Conservation (phyloP, 1,284 basidiomycete genomes). For the Ustilago bromivora region DNA sequence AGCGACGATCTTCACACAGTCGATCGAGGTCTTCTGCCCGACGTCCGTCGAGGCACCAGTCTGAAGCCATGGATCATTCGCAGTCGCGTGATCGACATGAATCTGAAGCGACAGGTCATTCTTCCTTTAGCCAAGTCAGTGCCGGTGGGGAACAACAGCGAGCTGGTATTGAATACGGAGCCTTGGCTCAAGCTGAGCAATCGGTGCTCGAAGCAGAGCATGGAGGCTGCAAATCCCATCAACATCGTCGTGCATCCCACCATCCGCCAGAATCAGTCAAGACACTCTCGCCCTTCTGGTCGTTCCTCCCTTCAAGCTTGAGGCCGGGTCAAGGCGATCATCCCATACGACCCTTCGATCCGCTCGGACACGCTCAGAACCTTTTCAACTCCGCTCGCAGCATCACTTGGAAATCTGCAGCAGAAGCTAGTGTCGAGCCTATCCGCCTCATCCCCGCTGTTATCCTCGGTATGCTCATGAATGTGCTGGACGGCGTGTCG, state of each 20-base stretch:
- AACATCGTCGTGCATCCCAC: conserved; percentile 32
- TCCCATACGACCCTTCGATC: conserved; percentile 10
- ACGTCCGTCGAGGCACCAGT: conserved; percentile 2
- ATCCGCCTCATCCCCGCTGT: conserved; percentile 77
- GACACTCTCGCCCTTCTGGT: conserved; percentile 44
- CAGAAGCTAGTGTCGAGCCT: conserved; percentile 55
- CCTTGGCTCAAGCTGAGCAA: conserved; percentile 57
- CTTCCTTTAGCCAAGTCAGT: conserved; percentile 43
- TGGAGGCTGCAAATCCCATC: conserved; percentile 8
- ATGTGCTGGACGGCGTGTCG: conserved; percentile 89
- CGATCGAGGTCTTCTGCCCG: conserved; percentile 28
- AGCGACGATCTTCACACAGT: conserved; percentile 18
- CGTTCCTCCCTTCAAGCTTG: conserved; percentile 29
- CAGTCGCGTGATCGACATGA: conserved; percentile 21
- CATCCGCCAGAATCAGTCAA: conserved; percentile 29
- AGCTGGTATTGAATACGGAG: conserved; percentile 57
- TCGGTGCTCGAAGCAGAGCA: conserved; percentile 33
- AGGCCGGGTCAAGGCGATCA: conserved; percentile 44
- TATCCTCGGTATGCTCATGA: conserved; percentile 85
- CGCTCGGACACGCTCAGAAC: conserved; percentile 21
- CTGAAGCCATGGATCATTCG: conserved; percentile 27
- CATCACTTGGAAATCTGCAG: conserved; percentile 55
- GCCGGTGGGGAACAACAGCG: conserved; percentile 31
- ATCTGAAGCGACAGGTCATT: conserved; percentile 36
- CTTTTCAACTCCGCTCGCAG: conserved; percentile 26